Percentiles rank a stretch among this genome's conserved stretches.
phyloP scores from a whole-genome alignment of 441 rosid genomes.

The Corymbia calophylla region DNA sequence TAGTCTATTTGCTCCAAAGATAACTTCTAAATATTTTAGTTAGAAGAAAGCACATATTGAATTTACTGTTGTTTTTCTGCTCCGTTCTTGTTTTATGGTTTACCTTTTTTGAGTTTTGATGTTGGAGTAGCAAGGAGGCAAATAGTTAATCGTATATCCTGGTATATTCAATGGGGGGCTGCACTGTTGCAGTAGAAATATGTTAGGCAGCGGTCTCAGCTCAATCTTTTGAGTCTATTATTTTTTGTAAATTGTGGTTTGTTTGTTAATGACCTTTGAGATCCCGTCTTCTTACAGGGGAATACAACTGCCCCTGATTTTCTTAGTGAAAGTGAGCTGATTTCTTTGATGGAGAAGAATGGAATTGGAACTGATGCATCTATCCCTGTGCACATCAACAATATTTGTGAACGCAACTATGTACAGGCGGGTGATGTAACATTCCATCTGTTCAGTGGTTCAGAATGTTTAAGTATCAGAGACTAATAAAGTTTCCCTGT shows the following conservation, averaged over 20 bases:
- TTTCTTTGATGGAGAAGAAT: constrained; percentile 90
- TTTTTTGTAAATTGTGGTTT: neutral
- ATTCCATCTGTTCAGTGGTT: neutral
- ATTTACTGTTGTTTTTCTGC: neutral
- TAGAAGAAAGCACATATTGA: neutral
- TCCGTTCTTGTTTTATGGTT: neutral
- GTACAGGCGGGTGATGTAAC: constrained; percentile 52
- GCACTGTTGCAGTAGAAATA: neutral
- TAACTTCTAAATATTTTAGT: neutral
- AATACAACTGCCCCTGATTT: constrained; percentile 72
- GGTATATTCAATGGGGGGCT: neutral
- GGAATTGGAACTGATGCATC: constrained; percentile 98
- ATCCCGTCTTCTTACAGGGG: constrained; percentile 41
- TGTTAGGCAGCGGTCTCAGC: neutral
- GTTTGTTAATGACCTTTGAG: constrained; percentile 3
- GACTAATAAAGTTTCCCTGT: neutral
- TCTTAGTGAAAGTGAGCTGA: constrained; percentile 91
- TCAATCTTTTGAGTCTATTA: neutral
- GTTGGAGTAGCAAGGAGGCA: neutral
- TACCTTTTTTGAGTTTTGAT: neutral
- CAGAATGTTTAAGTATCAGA: neutral
- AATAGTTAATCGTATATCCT: neutral
- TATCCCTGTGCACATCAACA: constrained; percentile 83
- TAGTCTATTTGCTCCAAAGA: neutral
- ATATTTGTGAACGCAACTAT: constrained; percentile 92